Evolutionary conservation across 140 eudicot genomes (phyloP), one percentile per base, ranked within the genome.

Genomic region (Flaveria floridana): DNA sequence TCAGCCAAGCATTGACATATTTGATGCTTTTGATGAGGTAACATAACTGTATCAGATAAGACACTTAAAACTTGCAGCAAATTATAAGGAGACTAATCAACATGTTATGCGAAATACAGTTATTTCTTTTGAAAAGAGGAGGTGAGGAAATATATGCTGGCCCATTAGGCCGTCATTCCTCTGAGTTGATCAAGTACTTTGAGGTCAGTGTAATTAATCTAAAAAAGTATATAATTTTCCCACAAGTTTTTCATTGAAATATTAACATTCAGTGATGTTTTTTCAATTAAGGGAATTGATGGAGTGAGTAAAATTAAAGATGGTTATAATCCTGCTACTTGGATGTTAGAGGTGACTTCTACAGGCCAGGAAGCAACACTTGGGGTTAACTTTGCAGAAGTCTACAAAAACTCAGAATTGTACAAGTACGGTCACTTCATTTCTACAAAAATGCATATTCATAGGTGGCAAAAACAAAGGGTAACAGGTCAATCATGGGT

Each of bases 331-430:
- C 97, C 96, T 13, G 97, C 97, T 63, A 92, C 97, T 37, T 92
- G 97, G 97, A 92, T 92, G 97, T 81, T 92, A 79, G 97, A 92
- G 59, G 90, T 84, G 52, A 87, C 90, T 28, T 84, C 96, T 20
- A 72, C 85, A 23, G 81, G 85, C 65, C 96, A 89, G 59, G 97
- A 92, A 86, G 67, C 85, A 41, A 70, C 79, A 58, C 69, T 82
- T 34, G 87, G 87, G 30, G 81, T 86, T 58, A 52, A 85, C 77
- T 93, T 90, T 41, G 77, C 93, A 23, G 80, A 88, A 57, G 68
- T 86, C 25, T 93, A 88, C 89, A 88, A 76, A 72, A 93, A 86
- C 82, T 93, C 98, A 20, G 96, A 90, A 65, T 74, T 90, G 15
- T 83, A 85, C 81, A 88, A 84, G 98, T 92, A 68, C 21, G 82